Base-by-base conservation (phyloP, 2,329 filamentous ascomycete genomes). In the Pyrenophora teres region DNA sequence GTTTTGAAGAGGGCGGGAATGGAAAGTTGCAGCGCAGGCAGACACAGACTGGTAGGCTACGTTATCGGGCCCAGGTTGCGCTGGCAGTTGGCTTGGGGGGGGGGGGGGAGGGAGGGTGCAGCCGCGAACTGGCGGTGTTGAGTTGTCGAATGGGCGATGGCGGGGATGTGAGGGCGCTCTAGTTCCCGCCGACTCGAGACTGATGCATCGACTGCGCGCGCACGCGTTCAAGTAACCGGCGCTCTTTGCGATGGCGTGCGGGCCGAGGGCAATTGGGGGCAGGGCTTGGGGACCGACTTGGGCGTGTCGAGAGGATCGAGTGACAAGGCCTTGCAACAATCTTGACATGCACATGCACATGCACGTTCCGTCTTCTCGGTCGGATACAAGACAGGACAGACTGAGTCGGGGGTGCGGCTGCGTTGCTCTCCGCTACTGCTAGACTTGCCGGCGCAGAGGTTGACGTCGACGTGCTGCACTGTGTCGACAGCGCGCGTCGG, bases 91-190 rank as follows among this genome's bases (percentile, higher is more conserved):
- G 4, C 41, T 52, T 32, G 50, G 52, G 39, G 36, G 23, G 40
- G 46, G 52, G 40, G 54, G 54, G 43, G 44, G 37, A n/a, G n/a
- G n/a, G n/a, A n/a, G n/a, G n/a, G n/a, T n/a, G 47, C 38, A 39
- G 41, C 37, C 21, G 19, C 46, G 47, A 46, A 39, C 40, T 50
- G 54, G 50, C 57, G 54, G 54, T 53, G 57, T 49, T 52, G 57
- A 44, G 57, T 49, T 49, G 45, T 55, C 54, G 59, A 58, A 60
- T 52, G 52, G 57, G 59, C 54, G 45, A 43, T 35, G 50, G 59
- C 52, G 59, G 59, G 57, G 57, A 52, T 35, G 41, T 15, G 44
- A 21, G 19, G 21, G 19, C 16, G 47, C 42, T 54, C 41, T 58
- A 56, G 57, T 50, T 52, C 39, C 54, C 40, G 52, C 46, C 41